A percentile compares a stretch with the other conserved stretches of the same genome.
Conservation (phyloP, 2,329 filamentous ascomycete species). For the Blastomyces parvus region DNA sequence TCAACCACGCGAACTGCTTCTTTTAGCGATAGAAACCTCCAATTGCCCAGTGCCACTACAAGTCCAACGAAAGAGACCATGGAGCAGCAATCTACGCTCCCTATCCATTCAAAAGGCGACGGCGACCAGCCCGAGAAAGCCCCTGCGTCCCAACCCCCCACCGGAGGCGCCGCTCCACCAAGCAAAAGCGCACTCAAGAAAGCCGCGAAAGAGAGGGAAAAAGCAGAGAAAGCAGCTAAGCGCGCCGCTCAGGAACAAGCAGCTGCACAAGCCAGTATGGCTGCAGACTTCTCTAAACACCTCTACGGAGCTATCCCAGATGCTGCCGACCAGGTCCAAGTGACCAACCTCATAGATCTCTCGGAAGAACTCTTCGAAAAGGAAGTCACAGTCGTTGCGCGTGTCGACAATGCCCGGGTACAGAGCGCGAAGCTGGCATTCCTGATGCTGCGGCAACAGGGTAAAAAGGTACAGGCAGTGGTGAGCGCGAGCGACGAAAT, state of each 20-base stretch:
- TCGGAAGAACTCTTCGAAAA: constrained; percentile 56
- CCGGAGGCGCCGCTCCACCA: constrained; percentile 39
- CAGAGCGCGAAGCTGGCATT: constrained; percentile 90
- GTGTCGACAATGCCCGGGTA: constrained; percentile 76
- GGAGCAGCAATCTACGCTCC: constrained; percentile 16
- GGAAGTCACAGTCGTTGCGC: constrained; percentile 65
- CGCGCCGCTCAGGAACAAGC: constrained; percentile 66
- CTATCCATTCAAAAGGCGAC: constrained; percentile 12
- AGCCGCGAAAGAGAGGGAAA: constrained; percentile 81
- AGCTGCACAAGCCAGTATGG: constrained; percentile 55
- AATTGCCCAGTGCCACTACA: neutral
- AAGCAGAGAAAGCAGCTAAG: constrained; percentile 64
- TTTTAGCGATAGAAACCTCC: neutral
- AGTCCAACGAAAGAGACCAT: constrained; percentile 8
- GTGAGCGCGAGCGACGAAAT: constrained; percentile 54
- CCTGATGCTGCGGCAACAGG: constrained; percentile 70
- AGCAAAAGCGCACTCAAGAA: constrained; percentile 82
- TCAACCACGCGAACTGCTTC: neutral
- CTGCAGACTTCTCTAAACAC: constrained; percentile 52
- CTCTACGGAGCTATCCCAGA: constrained; percentile 67
- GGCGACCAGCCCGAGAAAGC: constrained; percentile 10
- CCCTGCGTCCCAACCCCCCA: constrained; percentile 26
- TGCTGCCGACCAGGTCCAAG: constrained; percentile 48
- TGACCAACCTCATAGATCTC: constrained; percentile 48
- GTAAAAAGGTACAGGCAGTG: constrained; percentile 75